Base-by-base conservation (phyloP, 768 basidiomycete genomes). In the Daedaleopsis nitida region DNA sequence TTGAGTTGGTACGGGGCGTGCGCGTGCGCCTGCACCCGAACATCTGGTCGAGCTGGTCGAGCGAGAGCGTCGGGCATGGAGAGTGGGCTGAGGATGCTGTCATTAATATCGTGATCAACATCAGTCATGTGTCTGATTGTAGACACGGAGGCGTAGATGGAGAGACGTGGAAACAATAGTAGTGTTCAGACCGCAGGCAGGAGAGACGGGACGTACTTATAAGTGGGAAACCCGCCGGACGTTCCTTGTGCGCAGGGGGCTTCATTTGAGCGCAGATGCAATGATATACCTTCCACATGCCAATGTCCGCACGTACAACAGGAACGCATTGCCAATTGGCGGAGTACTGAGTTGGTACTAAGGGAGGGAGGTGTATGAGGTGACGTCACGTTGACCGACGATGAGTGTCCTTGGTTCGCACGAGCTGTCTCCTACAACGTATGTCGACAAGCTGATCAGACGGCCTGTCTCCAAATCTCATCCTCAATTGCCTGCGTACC, bases 311-410 rank as follows among this genome's bases (percentile, higher is more conserved):
- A 89, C 84, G 19, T 87, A 86, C 43, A 95, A 78, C 5, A 92
- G 93, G 82, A 91, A 96, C 11, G 89, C 92, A n/a, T n/a, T n/a
- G n/a, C n/a, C n/a, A n/a, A 71, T 95, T 94, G 1, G 94, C 94
- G 3, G 92, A 94, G 70, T 95, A 96, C 0, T 51, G n/a, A n/a
- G n/a, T n/a, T n/a, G n/a, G n/a, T n/a, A n/a, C n/a, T n/a, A n/a
- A n/a, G n/a, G n/a, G n/a, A n/a, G n/a, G n/a, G n/a, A n/a, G n/a
- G n/a, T n/a, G n/a, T n/a, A n/a, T n/a, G n/a, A n/a, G n/a, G n/a
- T n/a, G n/a, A n/a, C n/a, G n/a, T n/a, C n/a, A n/a, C n/a, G n/a
- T n/a, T n/a, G n/a, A n/a, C n/a, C 24, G 66, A 58, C 13, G 83
- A 87, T 88, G 64, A 38, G 84, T 72, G 0, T n/a, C 21, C 37